phyloP scores from a whole-genome alignment of 352 stramenopile species.

The Pythium dissimile region DNA sequence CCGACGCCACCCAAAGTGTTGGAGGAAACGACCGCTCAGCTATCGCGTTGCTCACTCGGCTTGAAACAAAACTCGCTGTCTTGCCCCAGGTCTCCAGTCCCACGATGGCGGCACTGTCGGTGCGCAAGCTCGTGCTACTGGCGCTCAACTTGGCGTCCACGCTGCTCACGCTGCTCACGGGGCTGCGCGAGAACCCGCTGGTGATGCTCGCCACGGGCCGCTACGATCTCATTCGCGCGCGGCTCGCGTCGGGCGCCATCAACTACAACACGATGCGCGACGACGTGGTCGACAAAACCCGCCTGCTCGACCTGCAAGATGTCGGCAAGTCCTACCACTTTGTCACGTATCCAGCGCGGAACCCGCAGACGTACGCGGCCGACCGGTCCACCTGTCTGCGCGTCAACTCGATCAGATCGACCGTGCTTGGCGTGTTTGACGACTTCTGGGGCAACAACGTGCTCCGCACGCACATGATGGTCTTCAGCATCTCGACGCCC shows the following conservation, averaged over 20 bases:
- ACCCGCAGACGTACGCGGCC: slow-evolving; percentile 14
- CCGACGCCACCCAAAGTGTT: no score
- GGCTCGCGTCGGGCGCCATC: slow-evolving; percentile 31
- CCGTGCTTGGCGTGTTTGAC: slow-evolving; percentile 24
- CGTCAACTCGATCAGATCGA: slow-evolving; percentile 29
- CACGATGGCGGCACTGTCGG: no score
- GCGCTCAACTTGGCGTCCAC: slow-evolving; percentile 22
- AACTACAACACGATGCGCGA: slow-evolving; percentile 38
- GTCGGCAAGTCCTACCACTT: slow-evolving; percentile 26
- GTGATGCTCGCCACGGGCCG: slow-evolving; percentile 17
- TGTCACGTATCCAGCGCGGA: slow-evolving; percentile 17
- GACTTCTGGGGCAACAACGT: slow-evolving; percentile 30
- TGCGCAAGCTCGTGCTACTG: slow-evolving; percentile 11
- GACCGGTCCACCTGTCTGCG: slow-evolving; percentile 28
- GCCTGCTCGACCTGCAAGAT: slow-evolving; percentile 25
- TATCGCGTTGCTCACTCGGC: no score
- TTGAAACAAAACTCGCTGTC: no score
- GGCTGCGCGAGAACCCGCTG: slow-evolving; percentile 28
- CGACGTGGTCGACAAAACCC: slow-evolving; percentile 25
- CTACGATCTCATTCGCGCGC: slow-evolving; percentile 24
- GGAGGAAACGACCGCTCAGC: no score
- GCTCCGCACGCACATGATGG: slow-evolving; percentile 23
- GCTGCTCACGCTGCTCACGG: slow-evolving; percentile 28
- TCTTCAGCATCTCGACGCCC: slow-evolving; percentile 35
- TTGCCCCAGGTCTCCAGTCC: no score